phyloP scores from a whole-genome alignment of 345 rosid species.

The Bruguiera sexangula region DNA sequence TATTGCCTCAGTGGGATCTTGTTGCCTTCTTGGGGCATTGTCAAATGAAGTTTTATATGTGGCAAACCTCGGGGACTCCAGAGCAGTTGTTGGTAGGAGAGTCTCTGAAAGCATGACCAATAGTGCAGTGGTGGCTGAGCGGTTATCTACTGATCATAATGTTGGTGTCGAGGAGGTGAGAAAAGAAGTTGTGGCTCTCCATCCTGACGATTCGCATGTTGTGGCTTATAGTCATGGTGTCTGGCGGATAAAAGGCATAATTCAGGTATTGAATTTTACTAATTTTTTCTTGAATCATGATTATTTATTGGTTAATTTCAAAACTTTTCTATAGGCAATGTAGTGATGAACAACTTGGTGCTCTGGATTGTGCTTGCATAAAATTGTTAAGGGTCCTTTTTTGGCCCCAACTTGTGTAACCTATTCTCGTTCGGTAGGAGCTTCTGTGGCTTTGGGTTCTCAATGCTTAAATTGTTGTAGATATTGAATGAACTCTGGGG shows the following conservation, averaged over 20 bases:
- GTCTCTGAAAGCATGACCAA: slow-evolving; percentile 13
- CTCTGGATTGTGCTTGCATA: too few relatives aligned
- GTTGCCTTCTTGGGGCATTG: slow-evolving; percentile 62
- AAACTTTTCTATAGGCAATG: too few relatives aligned
- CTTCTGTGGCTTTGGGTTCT: too few relatives aligned
- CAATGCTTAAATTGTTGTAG: too few relatives aligned
- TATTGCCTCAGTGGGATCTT: slow-evolving; percentile 60
- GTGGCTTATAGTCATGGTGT: slow-evolving; percentile 55
- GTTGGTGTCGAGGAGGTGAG: slow-evolving; percentile 62
- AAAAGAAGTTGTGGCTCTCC: slow-evolving; percentile 65
- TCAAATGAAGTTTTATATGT: slow-evolving; percentile 43
- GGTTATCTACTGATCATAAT: slow-evolving; percentile 61
- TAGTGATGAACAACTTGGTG: too few relatives aligned
- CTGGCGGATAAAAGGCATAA: slow-evolving; percentile 72
- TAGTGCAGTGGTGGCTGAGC: slow-evolving; percentile 44
- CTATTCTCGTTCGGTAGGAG: too few relatives aligned
- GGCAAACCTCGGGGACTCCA: slow-evolving; percentile 70
- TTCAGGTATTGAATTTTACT: slow-evolving; percentile 44
- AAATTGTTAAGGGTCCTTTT: too few relatives aligned
- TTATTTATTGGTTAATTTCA: background rate
- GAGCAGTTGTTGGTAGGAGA: slow-evolving; percentile 58
- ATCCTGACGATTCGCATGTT: slow-evolving; percentile 59
- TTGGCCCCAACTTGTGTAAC: too few relatives aligned
- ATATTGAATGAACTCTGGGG: too few relatives aligned
- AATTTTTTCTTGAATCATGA: background rate